Evolutionary conservation across 2,329 filamentous ascomycete species (phyloP), one percentile per base, ranked within the genome.

Genomic region (Aspergillus brasiliensis): DNA sequence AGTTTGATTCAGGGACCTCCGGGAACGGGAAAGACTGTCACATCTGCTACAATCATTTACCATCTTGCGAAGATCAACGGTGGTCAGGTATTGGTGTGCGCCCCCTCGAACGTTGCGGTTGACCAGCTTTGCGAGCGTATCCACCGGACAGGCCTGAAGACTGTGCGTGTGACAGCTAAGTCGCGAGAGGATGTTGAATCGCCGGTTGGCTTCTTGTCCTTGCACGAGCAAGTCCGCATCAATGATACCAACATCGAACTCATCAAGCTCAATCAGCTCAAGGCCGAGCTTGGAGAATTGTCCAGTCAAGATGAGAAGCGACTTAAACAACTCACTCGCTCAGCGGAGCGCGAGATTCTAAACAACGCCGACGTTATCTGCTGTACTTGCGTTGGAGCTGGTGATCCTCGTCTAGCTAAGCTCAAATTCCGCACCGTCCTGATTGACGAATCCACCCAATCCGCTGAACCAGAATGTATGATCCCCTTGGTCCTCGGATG

Each of bases 181-280:
- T 99, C 95, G 53, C 90, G 95, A 62, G 95, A 99, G 76, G 95
- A 99, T 81, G 95, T 99, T 8, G 95, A 99, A 75, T 97, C 94
- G n/a, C 93, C 93, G 3, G 95, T 99, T 67, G 92, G 91, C 69
- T 98, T 97, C 78, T 83, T 99, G 42, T 95, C 95, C 37, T 83
- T 99, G 53, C 95, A 99, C 68, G 92, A 98, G 79, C 95, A 99
- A 78, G 95, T 99, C 44, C 92, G 92, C 74, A 91, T 97, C 88
- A 95, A 97, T 66, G 95, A 98, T 74, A 96, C 91, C 76, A 98
- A 98, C 72, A 88, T 91, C 51, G 95, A 99, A 74, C 83, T 99
- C 60, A 88, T 89, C 71, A 98, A 97, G 76, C 86, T 98, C 57
- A 92, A 92, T 54, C 91, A 96, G 76, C 86, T 99, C 59, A 99